Percentiles rank a stretch among this genome's conserved stretches.
Evolutionary conservation across 768 basidiomycete genomes (phyloP).

Genomic region (Amanita inopinata): DNA sequence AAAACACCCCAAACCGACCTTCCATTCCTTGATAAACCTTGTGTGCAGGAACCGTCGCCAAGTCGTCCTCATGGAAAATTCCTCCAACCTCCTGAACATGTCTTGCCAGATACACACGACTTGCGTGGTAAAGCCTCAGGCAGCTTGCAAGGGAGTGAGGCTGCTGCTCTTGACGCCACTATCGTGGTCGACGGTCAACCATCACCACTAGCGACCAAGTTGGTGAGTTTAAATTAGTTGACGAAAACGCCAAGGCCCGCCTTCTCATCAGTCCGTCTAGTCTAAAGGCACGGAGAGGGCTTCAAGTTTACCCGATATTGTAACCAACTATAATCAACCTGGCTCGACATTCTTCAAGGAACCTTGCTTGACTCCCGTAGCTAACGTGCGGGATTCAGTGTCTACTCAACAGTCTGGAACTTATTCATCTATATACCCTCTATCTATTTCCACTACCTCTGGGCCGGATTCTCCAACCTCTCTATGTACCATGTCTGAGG

Average conservation of each 20-base stretch:
- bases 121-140: slow-evolving; percentile 19
- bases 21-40: slow-evolving; percentile 21
- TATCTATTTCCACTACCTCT: slow-evolving; percentile 56
- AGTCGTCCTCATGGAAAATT: slow-evolving; percentile 12
- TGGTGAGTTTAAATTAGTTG: slow-evolving; percentile 25
- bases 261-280: slow-evolving; percentile 15
- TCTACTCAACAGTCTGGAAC: slow-evolving; percentile 55
- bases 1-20: slow-evolving; percentile 21
- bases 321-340: slow-evolving; percentile 25
- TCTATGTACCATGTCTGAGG: slow-evolving; percentile 46
- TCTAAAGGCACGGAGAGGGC: slow-evolving; percentile 25
- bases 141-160: slow-evolving; percentile 15
- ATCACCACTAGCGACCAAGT: slow-evolving; percentile 20
- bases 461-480: slow-evolving; percentile 56
- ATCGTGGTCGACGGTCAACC: slow-evolving; percentile 22
- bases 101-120: slow-evolving; percentile 11
- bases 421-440: slow-evolving; percentile 74
- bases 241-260: background rate
- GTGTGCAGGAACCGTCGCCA: slow-evolving; percentile 17
- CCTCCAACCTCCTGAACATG: slow-evolving; percentile 7
- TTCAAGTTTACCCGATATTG: slow-evolving; percentile 21
- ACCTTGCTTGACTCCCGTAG: slow-evolving; percentile 31
- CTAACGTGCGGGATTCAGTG: slow-evolving; percentile 44
- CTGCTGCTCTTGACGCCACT: slow-evolving; percentile 19
- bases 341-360: slow-evolving; percentile 41